Percentiles rank a stretch among this genome's conserved stretches.
These are phyloP conservation scores for Fibroporia radiculosa DNA, from an alignment of 768 basidiomycete species.

Conservation along the genomic window DNA sequence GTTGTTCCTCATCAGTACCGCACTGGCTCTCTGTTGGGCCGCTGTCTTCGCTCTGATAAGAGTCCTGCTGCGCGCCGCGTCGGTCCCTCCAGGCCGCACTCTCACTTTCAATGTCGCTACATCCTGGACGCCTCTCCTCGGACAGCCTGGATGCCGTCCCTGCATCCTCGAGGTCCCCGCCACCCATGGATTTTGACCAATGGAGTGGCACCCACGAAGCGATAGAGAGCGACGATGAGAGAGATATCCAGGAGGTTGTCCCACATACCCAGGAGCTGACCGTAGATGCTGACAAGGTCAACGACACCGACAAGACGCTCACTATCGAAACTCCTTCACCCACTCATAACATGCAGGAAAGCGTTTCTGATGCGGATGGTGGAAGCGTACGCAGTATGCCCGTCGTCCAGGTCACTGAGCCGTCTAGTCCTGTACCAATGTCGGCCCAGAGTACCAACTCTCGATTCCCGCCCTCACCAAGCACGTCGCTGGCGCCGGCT, in stretches of 20 bases:
- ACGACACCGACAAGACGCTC: conserved; percentile 17
- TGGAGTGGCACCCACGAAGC: conserved; percentile 32
- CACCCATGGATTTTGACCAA: conserved; percentile 25
- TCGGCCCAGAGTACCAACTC: conserved; percentile 24
- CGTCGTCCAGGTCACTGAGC: conserved; percentile 39
- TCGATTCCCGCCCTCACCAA: conserved; percentile 24
- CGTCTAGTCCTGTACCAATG: conserved; percentile 24
- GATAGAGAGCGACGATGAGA: conserved; percentile 27
- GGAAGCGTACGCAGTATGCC: conserved; percentile 58
- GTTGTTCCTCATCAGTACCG: too few species aligned
- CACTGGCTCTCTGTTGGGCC: too few species aligned
- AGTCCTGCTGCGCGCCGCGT: too few species aligned
- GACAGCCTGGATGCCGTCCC: conserved; percentile 19
- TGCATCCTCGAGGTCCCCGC: conserved; percentile 12
- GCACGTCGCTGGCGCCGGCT: conserved; percentile 16
- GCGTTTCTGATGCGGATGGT: conserved; percentile 33
- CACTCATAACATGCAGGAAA: conserved; percentile 23
- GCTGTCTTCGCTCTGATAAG: too few species aligned
- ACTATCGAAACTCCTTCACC: conserved; percentile 31
- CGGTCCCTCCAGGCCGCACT: too few species aligned
- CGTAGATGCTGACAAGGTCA: conserved; percentile 19
- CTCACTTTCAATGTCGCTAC: conserved; percentile 18
- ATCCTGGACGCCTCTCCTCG: conserved; percentile 20
- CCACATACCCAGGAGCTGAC: conserved; percentile 20
- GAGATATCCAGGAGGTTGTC: conserved; percentile 21